phyloP scores from a whole-genome alignment of 306 rosid species.

The Luffa aegyptiaca region DNA sequence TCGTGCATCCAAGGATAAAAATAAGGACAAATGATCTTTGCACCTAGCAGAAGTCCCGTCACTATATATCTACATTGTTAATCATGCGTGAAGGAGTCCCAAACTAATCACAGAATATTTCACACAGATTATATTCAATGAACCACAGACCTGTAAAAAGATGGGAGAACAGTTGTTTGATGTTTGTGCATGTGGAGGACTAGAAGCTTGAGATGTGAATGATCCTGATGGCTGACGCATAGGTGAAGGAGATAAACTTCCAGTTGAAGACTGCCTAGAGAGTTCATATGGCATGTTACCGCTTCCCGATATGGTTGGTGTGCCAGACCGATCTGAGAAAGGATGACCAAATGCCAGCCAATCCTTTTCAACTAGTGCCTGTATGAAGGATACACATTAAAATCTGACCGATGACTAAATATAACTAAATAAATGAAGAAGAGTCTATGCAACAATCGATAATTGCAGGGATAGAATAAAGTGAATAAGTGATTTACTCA shows the following conservation, averaged over 20 bases:
- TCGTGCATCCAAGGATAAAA: background rate
- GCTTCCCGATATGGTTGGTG: slow-evolving; percentile 51
- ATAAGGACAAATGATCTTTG: background rate
- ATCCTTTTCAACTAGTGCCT: slow-evolving; percentile 97
- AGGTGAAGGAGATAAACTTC: slow-evolving; percentile 53
- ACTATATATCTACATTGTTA: background rate
- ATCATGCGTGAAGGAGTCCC: background rate
- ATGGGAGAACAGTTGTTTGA: slow-evolving; percentile 78
- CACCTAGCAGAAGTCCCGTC: background rate
- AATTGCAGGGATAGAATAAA: background rate
- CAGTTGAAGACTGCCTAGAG: slow-evolving; percentile 63
- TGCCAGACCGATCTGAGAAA: slow-evolving; percentile 73
- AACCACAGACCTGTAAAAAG: slow-evolving; percentile 70
- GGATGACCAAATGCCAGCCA: slow-evolving; percentile 99
- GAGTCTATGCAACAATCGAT: background rate
- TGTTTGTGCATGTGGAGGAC: slow-evolving; percentile 57
- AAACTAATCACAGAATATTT: background rate
- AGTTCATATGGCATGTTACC: slow-evolving; percentile 55
- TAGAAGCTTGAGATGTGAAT: slow-evolving; percentile 41
- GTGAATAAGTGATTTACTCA: background rate
- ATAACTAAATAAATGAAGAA: background rate
- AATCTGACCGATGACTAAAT: background rate
- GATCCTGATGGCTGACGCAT: slow-evolving; percentile 67
- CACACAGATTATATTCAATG: background rate
- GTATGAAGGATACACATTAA: slow-evolving; percentile 9